Conservation (phyloP, 768 basidiomycete species). For the Pulveroboletus sp. region DNA sequence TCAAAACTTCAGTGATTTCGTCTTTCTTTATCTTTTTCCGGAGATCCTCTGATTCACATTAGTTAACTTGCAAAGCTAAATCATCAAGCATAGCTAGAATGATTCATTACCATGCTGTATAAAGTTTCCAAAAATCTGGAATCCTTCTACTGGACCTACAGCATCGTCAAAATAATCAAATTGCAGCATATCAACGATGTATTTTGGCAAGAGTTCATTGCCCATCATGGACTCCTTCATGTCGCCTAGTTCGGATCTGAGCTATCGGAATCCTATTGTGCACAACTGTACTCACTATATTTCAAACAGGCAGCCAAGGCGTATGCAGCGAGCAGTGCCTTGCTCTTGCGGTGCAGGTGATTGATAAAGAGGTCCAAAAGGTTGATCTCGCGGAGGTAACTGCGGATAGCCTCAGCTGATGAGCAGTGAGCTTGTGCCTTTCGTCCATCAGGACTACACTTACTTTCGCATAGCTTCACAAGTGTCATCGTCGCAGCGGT, state of each 20-base stretch:
- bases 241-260: slow-evolving; percentile 4
- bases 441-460: background rate
- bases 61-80: background rate
- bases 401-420: slow-evolving; percentile 7
- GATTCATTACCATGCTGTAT: slow-evolving; percentile 16
- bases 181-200: slow-evolving; percentile 22
- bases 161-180: slow-evolving; percentile 24
- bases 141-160: slow-evolving; percentile 20
- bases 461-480: slow-evolving; percentile 20
- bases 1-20: slow-evolving; percentile 16
- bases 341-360: slow-evolving; percentile 14
- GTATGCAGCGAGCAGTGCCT: slow-evolving; percentile 20
- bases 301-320: slow-evolving; percentile 16
- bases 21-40: slow-evolving; percentile 9
- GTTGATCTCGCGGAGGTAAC: slow-evolving; percentile 3
- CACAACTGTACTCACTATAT: slow-evolving; percentile 6
- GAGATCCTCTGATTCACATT: slow-evolving; percentile 6
- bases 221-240: slow-evolving; percentile 12
- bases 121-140: slow-evolving; percentile 21
- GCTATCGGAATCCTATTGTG: background rate
- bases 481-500: slow-evolving; percentile 22
- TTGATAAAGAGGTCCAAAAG: slow-evolving; percentile 12
- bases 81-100: background rate
- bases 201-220: slow-evolving; percentile 7
- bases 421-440: background rate